Evolutionary conservation across 768 basidiomycete species (phyloP).

Genomic region (Podaxis sp.): DNA sequence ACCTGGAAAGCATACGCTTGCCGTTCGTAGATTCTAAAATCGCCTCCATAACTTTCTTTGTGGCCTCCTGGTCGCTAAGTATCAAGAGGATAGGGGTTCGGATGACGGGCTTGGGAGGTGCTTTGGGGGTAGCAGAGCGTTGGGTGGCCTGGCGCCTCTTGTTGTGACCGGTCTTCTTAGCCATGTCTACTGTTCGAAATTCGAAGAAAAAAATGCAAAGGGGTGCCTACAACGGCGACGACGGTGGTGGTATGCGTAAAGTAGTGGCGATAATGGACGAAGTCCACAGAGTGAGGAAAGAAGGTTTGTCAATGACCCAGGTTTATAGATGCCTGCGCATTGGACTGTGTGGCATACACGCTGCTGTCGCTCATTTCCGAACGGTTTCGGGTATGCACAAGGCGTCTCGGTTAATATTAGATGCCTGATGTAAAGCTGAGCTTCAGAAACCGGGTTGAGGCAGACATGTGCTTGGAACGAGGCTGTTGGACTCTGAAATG

Average conservation of each 20-base stretch:
- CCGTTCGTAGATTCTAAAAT: conserved; percentile 60
- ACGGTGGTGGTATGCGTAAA: neutral
- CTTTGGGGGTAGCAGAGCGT: conserved; percentile 3
- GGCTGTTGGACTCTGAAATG: conserved; percentile 24
- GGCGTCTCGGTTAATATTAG: conserved; percentile 11
- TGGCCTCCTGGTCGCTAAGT: conserved; percentile 62
- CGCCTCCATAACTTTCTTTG: conserved; percentile 47
- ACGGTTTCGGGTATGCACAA: conserved; percentile 10
- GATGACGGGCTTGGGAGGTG: conserved; percentile 40
- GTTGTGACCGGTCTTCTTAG: conserved; percentile 13
- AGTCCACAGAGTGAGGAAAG: conserved; percentile 12
- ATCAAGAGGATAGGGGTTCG: conserved; percentile 55
- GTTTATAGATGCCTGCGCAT: conserved; percentile 13
- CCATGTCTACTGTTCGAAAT: conserved; percentile 1
- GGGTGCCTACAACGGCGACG: neutral
- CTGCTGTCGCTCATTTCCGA: conserved; percentile 12
- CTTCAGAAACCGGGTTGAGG: conserved; percentile 6
- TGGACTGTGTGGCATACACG: conserved; percentile 15
- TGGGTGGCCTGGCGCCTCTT: conserved; percentile 8
- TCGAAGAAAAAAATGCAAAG: neutral
- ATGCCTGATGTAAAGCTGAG: conserved; percentile 10
- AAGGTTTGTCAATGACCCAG: neutral
- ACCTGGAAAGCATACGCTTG: conserved; percentile 63
- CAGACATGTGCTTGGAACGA: conserved; percentile 21
- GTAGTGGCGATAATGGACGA: conserved; percentile 7